A percentile compares a stretch with the other conserved stretches of the same genome.
phyloP scores from a whole-genome alignment of 1,284 basidiomycete species.

The Malassezia dermatis region DNA sequence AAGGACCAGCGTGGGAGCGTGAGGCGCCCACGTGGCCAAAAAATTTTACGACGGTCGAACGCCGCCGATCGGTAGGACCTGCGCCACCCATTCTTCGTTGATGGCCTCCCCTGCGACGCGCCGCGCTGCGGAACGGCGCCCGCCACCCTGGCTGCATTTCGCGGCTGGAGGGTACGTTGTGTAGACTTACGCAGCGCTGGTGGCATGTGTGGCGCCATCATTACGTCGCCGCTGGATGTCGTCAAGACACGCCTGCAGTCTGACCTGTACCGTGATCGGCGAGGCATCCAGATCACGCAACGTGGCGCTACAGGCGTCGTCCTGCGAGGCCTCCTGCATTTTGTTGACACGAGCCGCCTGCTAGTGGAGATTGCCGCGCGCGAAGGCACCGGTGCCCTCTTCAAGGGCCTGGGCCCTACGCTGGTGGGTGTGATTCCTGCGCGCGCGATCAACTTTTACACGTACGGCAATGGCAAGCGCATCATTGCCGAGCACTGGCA shows the following conservation, averaged over 20 bases:
- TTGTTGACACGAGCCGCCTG: constrained; percentile 85
- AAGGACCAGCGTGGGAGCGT: neutral
- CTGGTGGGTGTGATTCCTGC: constrained; percentile 91
- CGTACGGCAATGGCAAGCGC: constrained; percentile 92
- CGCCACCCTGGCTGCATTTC: constrained; percentile 49
- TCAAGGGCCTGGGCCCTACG: constrained; percentile 88
- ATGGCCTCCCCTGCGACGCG: neutral
- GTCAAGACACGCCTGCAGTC: constrained; percentile 96
- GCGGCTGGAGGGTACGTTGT: constrained; percentile 50
- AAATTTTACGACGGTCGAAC: neutral
- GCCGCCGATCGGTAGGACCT: neutral
- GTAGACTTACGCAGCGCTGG: constrained; percentile 59
- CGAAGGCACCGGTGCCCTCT: constrained; percentile 79
- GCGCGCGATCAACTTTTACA: constrained; percentile 85
- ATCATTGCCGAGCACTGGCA: constrained; percentile 65
- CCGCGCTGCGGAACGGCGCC: neutral
- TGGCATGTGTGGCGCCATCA: constrained; percentile 93
- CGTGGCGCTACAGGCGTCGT: constrained; percentile 38
- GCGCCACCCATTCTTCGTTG: neutral
- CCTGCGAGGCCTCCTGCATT: constrained; percentile 68
- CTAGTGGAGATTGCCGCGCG: constrained; percentile 55
- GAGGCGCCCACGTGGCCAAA: neutral
- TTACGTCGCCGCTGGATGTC: constrained; percentile 94
- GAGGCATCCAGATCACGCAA: constrained; percentile 3
- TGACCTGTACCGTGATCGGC: constrained; percentile 59